Evolutionary conservation across 495 filamentous ascomycete genomes (phyloP).

Genomic region (Penicillium subrubescens): DNA sequence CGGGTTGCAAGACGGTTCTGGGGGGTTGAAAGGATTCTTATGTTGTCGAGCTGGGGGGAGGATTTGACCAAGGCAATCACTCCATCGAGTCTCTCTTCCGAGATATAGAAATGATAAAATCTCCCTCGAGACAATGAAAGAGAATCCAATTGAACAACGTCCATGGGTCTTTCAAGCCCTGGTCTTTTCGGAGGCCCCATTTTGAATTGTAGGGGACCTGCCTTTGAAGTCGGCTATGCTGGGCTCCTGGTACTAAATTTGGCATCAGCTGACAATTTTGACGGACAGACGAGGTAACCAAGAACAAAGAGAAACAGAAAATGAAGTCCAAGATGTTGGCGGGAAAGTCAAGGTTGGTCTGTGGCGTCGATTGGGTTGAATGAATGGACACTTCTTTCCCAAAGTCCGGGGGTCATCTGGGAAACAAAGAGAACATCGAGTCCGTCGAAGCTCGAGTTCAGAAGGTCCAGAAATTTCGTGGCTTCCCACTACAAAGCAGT

Average conservation of each 20-base stretch:
- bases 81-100: not conserved
- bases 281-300: not conserved
- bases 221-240: not conserved
- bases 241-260: not conserved
- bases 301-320: not conserved
- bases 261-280: not conserved
- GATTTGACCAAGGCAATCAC: not conserved
- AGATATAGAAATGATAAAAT: not conserved
- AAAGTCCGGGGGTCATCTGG: not conserved
- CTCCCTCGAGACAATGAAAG: not conserved
- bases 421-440: not conserved
- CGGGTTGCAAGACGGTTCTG: not conserved
- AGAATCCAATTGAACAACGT: not conserved
- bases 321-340: not conserved
- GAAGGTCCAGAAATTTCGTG: not conserved
- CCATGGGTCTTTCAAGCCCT: not conserved
- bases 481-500: not conserved
- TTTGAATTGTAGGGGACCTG: not conserved
- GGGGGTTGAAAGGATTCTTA: not conserved
- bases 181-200: not conserved
- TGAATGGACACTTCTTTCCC: not conserved
- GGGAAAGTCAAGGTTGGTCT: not conserved
- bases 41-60: not conserved
- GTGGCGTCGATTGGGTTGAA: not conserved
- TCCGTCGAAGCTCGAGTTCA: not conserved